Percentiles rank a stretch among this genome's conserved stretches.
Evolutionary conservation across 139 green algal genomes (phyloP).

Genomic region (Closterium sp.): DNA sequence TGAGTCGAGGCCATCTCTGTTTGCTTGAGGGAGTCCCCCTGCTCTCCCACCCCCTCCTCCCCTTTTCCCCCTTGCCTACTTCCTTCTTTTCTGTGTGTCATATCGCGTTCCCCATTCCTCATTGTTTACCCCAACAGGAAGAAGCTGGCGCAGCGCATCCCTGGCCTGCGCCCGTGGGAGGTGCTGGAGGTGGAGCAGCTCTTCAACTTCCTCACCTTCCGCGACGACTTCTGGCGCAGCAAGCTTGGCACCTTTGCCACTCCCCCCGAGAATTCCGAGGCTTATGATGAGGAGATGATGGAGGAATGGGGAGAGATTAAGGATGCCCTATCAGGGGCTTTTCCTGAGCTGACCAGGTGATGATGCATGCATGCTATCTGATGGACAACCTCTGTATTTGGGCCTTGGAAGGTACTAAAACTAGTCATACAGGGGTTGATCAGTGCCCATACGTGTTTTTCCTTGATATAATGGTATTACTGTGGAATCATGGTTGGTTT

Average conservation of each 20-base stretch:
- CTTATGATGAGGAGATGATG: neutral
- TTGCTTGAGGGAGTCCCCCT: neutral
- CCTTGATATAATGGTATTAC: too few species aligned
- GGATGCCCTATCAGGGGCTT: neutral
- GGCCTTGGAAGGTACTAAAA: too few species aligned
- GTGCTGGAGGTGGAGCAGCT: constrained; percentile 16
- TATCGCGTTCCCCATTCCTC: neutral
- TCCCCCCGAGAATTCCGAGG: neutral
- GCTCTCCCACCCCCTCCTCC: too few species aligned
- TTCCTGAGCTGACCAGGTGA: neutral
- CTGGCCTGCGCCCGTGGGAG: constrained; percentile 6
- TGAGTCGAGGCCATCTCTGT: too few species aligned
- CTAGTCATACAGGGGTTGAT: too few species aligned
- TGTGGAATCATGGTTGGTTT: too few species aligned
- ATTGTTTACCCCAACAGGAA: neutral
- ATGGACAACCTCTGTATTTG: too few species aligned
- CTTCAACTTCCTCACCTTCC: constrained; percentile 7
- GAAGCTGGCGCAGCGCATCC: constrained; percentile 6
- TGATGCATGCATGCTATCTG: too few species aligned
- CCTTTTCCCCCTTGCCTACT: neutral
- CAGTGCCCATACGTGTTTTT: too few species aligned
- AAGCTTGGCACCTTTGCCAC: neutral
- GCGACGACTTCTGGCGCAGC: neutral
- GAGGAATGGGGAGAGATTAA: constrained; percentile 9
- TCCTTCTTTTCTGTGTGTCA: neutral